Conservation (phyloP, 2,329 filamentous ascomycete species). For the Diaporthe sp. region DNA sequence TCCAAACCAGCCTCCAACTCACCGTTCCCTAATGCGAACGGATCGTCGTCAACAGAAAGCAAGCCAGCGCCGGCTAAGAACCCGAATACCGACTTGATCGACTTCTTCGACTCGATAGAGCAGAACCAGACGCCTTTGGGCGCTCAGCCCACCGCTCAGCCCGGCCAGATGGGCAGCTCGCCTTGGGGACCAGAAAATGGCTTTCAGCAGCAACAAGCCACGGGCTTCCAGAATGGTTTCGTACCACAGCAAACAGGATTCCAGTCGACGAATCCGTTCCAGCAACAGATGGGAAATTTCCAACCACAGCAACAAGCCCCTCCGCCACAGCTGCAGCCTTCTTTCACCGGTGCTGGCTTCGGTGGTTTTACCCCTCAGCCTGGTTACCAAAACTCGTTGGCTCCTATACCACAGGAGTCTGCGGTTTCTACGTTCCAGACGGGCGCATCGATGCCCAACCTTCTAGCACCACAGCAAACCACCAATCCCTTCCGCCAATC, state of each 20-base stretch:
- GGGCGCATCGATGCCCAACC: constrained; percentile 52
- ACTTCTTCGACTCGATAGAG: constrained; percentile 92
- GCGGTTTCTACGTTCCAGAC: constrained; percentile 60
- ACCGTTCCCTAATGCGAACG: constrained; percentile 53
- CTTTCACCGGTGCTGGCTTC: constrained; percentile 79
- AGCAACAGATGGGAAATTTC: constrained; percentile 49
- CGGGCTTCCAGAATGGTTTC: constrained; percentile 55
- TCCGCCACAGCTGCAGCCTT: constrained; percentile 53
- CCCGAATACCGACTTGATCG: constrained; percentile 83
- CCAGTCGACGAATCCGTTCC: constrained; percentile 54
- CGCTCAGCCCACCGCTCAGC: constrained; percentile 53
- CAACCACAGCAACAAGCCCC: constrained; percentile 50
- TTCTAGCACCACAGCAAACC: constrained; percentile 65
- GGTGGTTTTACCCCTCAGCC: constrained; percentile 81
- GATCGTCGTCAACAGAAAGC: constrained; percentile 40
- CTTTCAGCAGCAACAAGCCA: constrained; percentile 51
- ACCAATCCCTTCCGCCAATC: constrained; percentile 97
- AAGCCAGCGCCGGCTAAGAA: constrained; percentile 62
- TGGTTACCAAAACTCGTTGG: constrained; percentile 63
- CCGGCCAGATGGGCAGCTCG: constrained; percentile 35
- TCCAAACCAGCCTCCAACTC: constrained; percentile 51
- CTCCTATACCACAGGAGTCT: constrained; percentile 68
- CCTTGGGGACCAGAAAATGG: constrained; percentile 46
- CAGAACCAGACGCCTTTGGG: constrained; percentile 82
- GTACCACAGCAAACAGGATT: constrained; percentile 51